These are phyloP conservation scores for Aureobasidium lini DNA, from an alignment of 2,329 filamentous ascomycete species.

Conservation along the genomic window DNA sequence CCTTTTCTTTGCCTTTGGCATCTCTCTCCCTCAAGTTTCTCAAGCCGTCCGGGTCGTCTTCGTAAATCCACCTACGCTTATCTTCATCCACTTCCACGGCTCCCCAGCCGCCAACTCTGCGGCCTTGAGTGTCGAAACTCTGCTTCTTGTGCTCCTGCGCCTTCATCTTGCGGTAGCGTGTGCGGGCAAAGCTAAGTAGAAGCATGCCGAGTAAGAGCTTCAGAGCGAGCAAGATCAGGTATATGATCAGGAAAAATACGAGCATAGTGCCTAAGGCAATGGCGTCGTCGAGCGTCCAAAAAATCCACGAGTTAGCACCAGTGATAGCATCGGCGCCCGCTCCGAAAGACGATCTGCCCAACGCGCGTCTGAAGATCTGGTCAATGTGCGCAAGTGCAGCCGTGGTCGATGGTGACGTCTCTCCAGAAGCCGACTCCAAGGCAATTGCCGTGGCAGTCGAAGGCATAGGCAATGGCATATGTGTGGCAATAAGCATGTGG, in stretches of 20 bases:
- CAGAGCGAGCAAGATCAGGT: slow-evolving; percentile 73
- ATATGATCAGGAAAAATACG: slow-evolving; percentile 75
- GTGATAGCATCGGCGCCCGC: slow-evolving; percentile 28
- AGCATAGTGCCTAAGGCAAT: slow-evolving; percentile 76
- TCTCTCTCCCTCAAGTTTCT: slow-evolving; percentile 53
- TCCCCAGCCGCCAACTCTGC: slow-evolving; percentile 72
- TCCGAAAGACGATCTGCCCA: slow-evolving; percentile 66
- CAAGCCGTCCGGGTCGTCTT: slow-evolving; percentile 69
- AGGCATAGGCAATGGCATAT: slow-evolving; percentile 68
- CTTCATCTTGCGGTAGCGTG: slow-evolving; percentile 76
- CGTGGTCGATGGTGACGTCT: slow-evolving; percentile 61
- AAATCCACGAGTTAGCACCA: slow-evolving; percentile 28
- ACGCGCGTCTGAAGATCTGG: slow-evolving; percentile 65
- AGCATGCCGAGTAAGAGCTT: slow-evolving; percentile 77
- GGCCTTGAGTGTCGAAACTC: slow-evolving; percentile 58
- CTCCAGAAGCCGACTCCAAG: slow-evolving; percentile 26
- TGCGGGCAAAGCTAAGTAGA: slow-evolving; percentile 69
- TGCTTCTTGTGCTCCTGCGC: slow-evolving; percentile 45
- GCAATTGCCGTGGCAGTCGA: slow-evolving; percentile 41
- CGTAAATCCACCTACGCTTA: slow-evolving; percentile 75
- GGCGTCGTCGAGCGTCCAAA: slow-evolving; percentile 61
- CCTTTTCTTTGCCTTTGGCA: slow-evolving; percentile 47
- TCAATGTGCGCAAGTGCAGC: slow-evolving; percentile 76
- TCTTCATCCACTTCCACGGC: slow-evolving; percentile 86
- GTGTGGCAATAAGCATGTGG: slow-evolving; percentile 91